These are phyloP conservation scores for Salvia rosmarinus DNA, from an alignment of 257 asterid species.

Conservation along the genomic window DNA sequence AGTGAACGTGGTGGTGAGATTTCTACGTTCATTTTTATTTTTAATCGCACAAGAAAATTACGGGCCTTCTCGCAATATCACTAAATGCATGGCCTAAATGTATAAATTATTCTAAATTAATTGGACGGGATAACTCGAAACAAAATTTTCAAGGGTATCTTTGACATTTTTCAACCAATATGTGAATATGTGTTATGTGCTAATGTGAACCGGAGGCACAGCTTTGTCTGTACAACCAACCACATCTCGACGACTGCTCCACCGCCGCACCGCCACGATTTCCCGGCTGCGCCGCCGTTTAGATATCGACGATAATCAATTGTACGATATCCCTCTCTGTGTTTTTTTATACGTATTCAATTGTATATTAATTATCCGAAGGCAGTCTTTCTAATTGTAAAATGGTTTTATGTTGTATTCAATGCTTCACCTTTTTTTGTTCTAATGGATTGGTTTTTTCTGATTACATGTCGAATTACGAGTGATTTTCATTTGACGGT, in stretches of 20 bases:
- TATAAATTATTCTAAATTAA: too few species aligned
- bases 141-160: constrained; percentile 20
- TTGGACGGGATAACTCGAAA: neutral
- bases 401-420: constrained; percentile 23
- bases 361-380: neutral
- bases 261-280: constrained; percentile 36
- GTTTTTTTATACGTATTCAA: neutral
- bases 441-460: constrained; percentile 1
- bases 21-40: too few species aligned
- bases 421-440: neutral
- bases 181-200: constrained; percentile 32
- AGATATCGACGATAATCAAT: neutral
- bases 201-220: constrained; percentile 38
- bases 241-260: constrained; percentile 27
- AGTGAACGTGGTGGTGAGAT: neutral
- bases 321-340: constrained; percentile 21
- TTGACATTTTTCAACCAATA: constrained; percentile 29
- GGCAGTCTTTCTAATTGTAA: constrained; percentile 1
- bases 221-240: constrained; percentile 37
- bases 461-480: constrained; percentile 3
- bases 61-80: neutral
- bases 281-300: constrained; percentile 34
- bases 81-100: neutral
- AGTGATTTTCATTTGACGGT: neutral
- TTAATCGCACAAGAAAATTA: too few species aligned